Base-by-base conservation (phyloP, 2,329 filamentous ascomycete genomes). In the Arthrobotrys megalospora region DNA sequence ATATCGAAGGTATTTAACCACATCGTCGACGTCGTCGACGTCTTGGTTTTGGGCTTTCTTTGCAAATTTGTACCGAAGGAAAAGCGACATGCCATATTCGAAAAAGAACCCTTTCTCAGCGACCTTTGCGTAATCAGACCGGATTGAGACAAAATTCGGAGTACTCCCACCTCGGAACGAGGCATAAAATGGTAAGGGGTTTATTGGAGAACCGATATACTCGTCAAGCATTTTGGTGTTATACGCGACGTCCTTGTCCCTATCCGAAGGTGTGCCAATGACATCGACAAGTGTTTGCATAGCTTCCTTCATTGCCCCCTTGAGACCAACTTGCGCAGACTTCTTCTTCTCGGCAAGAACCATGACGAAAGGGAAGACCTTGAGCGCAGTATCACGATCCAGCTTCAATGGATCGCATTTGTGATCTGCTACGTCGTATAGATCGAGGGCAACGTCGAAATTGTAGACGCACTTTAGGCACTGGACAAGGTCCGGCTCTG, bases 281-380 rank as follows among this genome's bases (percentile, higher is more conserved):
- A 93, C 91, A 80, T 93, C 91, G 83, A 98, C 94, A 85, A 99
- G 93, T 81, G 94, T 94, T 76, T 99, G 96, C 75, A 99, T 96
- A 0, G 94, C 93, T 14, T 88, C 90, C 83, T 95, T 96, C 67
- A 99, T 87, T 70, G 98, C 93, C 14, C 94, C 96, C 83, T 97
- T 98, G 14, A 79, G 52, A 94, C 89, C 16, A 98, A 86, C 80
- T 98, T 96, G 82, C 95, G 97, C 86, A 97, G 92, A 75, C 21
- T 93, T 91, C 87, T 97, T 91, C 79, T 92, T 91, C 62, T 91
- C 91, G 1, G 93, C 93, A 73, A 97, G 90, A 41, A 89, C 87
- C 82, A 96, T 91, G 43, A 98, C 89, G 82, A 94, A 92, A 79
- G 97, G 92, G 10, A 97, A 90, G 58, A 97, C 88, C 80, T 92